Evolutionary conservation across 2,329 filamentous ascomycete genomes (phyloP).

Genomic region (Exophiala calicioides): DNA sequence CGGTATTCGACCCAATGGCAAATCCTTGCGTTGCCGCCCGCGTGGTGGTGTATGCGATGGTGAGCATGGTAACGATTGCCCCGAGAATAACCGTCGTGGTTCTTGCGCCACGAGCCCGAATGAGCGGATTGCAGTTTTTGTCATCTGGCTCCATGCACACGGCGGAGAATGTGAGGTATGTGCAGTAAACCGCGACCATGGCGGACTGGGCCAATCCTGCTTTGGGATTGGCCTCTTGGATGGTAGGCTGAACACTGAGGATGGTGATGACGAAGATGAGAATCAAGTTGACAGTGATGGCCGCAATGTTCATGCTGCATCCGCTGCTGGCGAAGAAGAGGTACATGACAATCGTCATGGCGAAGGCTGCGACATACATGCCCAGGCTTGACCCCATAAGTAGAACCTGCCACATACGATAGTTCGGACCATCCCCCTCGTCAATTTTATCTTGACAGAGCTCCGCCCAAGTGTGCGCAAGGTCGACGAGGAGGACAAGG

Average conservation of each 20-base stretch:
- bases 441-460: slow-evolving; percentile 94
- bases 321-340: slow-evolving; percentile 82
- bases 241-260: slow-evolving; percentile 82
- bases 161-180: slow-evolving; percentile 95
- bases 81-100: slow-evolving; percentile 90
- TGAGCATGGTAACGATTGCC: slow-evolving; percentile 93
- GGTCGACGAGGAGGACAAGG: slow-evolving; percentile 86
- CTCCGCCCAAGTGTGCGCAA: slow-evolving; percentile 96
- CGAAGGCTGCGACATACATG: slow-evolving; percentile 89
- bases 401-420: slow-evolving; percentile 78
- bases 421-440: slow-evolving; percentile 56
- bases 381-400: slow-evolving; percentile 88
- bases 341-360: slow-evolving; percentile 96
- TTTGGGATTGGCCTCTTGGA: slow-evolving; percentile 90
- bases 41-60: slow-evolving; percentile 95
- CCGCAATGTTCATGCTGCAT: slow-evolving; percentile 95
- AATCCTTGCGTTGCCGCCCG: slow-evolving; percentile 82
- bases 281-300: slow-evolving; percentile 89
- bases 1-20: slow-evolving; percentile 49
- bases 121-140: slow-evolving; percentile 87
- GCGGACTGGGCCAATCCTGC: slow-evolving; percentile 95
- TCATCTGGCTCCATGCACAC: slow-evolving; percentile 98
- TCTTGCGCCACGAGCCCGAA: slow-evolving; percentile 79
- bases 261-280: slow-evolving; percentile 77
- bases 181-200: slow-evolving; percentile 97